A percentile compares a stretch with the other conserved stretches of the same genome.
Evolutionary conservation across 2,329 filamentous ascomycete genomes (phyloP).

Genomic region (Stylonectria norvegica): DNA sequence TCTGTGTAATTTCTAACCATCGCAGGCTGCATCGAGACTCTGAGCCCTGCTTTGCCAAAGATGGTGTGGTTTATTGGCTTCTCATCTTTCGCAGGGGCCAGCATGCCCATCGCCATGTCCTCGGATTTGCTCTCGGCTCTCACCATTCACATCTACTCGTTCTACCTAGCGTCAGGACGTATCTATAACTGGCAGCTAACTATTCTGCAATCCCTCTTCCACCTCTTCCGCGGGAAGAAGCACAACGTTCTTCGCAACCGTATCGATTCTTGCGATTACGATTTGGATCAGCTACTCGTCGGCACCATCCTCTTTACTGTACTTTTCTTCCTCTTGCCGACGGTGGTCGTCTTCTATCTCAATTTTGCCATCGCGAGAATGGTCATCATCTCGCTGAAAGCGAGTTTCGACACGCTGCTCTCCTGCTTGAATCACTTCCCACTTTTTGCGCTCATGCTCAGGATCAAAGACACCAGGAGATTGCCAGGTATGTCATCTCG

Average conservation of each 20-base stretch:
- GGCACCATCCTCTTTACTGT: constrained; percentile 96
- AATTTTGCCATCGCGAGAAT: constrained; percentile 94
- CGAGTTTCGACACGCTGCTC: constrained; percentile 82
- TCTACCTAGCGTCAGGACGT: constrained; percentile 92
- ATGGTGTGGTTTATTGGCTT: constrained; percentile 92
- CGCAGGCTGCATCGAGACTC: constrained; percentile 68
- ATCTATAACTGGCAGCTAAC: constrained; percentile 99
- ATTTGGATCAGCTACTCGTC: constrained; percentile 91
- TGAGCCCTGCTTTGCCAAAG: constrained; percentile 77
- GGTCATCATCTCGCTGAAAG: constrained; percentile 91
- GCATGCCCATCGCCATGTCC: constrained; percentile 93
- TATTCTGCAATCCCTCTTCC: constrained; percentile 95
- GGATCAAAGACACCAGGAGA: constrained; percentile 86
- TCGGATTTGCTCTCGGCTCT: constrained; percentile 89
- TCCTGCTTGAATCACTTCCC: constrained; percentile 97
- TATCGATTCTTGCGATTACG: constrained; percentile 98
- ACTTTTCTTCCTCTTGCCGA: constrained; percentile 90
- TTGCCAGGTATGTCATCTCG: constrained; percentile 63
- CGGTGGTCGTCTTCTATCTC: constrained; percentile 92
- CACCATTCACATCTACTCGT: constrained; percentile 95
- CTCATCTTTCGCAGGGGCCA: constrained; percentile 91
- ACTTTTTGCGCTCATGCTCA: constrained; percentile 92
- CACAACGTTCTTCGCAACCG: constrained; percentile 94
- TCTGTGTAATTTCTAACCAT: constrained; percentile 19
- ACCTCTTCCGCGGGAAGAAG: constrained; percentile 97